A percentile compares a stretch with the other conserved stretches of the same genome.
These are phyloP conservation scores for Acorus gramineus DNA, from an alignment of 106 monocot species.

Conservation along the genomic window DNA sequence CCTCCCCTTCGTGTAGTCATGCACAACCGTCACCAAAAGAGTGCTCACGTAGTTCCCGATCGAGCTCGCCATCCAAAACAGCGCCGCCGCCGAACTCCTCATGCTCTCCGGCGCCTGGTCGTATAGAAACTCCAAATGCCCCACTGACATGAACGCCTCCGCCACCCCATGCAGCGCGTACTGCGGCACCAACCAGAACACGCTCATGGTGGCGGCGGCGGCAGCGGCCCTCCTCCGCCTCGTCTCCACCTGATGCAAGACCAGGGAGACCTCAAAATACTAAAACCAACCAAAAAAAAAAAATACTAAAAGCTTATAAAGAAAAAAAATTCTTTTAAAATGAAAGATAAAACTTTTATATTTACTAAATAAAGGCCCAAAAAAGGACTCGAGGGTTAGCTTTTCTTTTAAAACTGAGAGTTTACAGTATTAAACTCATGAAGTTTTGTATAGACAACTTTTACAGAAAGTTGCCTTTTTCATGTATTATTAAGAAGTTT, in stretches of 20 bases:
- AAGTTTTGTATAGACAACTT: too few species aligned
- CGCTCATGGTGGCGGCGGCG: constrained; percentile 18
- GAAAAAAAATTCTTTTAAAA: too few species aligned
- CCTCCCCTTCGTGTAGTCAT: constrained; percentile 1
- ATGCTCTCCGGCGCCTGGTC: constrained; percentile 80
- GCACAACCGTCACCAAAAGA: constrained; percentile 40
- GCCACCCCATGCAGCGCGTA: constrained; percentile 34
- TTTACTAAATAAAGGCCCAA: too few species aligned
- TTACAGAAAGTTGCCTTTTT: too few species aligned
- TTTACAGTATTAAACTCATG: too few species aligned
- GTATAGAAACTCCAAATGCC: constrained; percentile 62
- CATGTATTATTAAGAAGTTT: too few species aligned
- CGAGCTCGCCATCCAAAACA: constrained; percentile 47
- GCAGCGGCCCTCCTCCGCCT: constrained; percentile 22
- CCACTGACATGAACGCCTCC: constrained; percentile 40
- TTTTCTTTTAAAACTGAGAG: too few species aligned
- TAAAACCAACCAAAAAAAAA: too few species aligned
- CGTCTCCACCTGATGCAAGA: constrained; percentile 33
- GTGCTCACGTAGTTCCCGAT: constrained; percentile 50
- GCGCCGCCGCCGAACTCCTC: constrained; percentile 50
- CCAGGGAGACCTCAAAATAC: too few species aligned
- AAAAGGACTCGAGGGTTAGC: too few species aligned
- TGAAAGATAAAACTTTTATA: too few species aligned
- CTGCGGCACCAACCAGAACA: constrained; percentile 61
- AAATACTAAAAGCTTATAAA: too few species aligned